Percentiles rank a stretch among this genome's conserved stretches.
Conservation (phyloP, 805 yeast species). For the Candida chilensis region DNA sequence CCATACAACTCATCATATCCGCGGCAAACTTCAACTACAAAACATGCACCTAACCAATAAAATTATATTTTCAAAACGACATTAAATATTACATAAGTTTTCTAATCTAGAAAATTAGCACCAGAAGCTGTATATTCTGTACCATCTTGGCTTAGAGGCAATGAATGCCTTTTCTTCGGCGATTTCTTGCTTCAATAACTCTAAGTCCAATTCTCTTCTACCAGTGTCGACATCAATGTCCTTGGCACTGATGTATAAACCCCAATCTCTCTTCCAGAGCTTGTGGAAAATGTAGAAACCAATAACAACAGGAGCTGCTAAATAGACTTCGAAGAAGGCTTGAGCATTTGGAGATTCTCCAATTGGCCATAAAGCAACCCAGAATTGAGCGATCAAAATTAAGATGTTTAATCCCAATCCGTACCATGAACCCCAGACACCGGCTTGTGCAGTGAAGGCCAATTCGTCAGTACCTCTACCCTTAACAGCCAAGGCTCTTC, state of each 20-base stretch:
- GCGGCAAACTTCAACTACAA: too few species aligned
- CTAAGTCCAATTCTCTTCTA: slow-evolving; percentile 51
- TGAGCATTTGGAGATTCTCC: slow-evolving; percentile 42
- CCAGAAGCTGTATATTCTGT: slow-evolving; percentile 49
- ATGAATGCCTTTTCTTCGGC: slow-evolving; percentile 46
- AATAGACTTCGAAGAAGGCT: slow-evolving; percentile 55
- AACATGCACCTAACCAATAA: too few species aligned
- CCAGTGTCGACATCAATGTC: slow-evolving; percentile 59
- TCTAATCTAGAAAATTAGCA: too few species aligned
- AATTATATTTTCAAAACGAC: too few species aligned
- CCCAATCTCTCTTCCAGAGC: slow-evolving; percentile 37
- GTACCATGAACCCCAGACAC: slow-evolving; percentile 56
- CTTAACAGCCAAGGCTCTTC: slow-evolving; percentile 55
- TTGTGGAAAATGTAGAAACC: slow-evolving; percentile 51
- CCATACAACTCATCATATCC: too few species aligned
- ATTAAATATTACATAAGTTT: too few species aligned
- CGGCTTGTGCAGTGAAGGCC: slow-evolving; percentile 57
- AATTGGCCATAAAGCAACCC: slow-evolving; percentile 72
- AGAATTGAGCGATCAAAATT: slow-evolving; percentile 70
- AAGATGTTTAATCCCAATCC: slow-evolving; percentile 51
- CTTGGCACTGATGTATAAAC: slow-evolving; percentile 27
- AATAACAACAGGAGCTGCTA: slow-evolving; percentile 56
- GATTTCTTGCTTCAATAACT: slow-evolving; percentile 44
- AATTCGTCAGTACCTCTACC: slow-evolving; percentile 66
- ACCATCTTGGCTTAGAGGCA: slow-evolving; percentile 32